A percentile compares a stretch with the other conserved stretches of the same genome.
Evolutionary conservation across 2,329 filamentous ascomycete genomes (phyloP).

Genomic region (Penicillium sp.): DNA sequence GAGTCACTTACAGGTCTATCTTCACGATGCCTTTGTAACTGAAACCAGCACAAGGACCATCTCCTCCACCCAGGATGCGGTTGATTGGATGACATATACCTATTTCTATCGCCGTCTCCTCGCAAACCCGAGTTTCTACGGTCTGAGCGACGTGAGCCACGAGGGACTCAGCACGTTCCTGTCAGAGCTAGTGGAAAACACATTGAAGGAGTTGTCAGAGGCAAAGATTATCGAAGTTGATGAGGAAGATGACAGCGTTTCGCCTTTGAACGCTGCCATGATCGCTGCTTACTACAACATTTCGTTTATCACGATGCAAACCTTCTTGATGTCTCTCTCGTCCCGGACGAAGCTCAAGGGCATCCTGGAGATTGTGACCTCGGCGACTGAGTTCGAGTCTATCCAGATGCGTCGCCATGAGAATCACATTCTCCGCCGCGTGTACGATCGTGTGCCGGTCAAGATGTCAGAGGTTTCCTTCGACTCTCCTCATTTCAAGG

Average conservation of each 20-base stretch:
- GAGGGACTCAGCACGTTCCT: slow-evolving; percentile 92
- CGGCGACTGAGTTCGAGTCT: slow-evolving; percentile 91
- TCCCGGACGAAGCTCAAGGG: slow-evolving; percentile 92
- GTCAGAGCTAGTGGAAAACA: slow-evolving; percentile 91
- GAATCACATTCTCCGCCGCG: slow-evolving; percentile 78
- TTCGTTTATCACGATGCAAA: slow-evolving; percentile 99
- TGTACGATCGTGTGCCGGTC: slow-evolving; percentile 91
- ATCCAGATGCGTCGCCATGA: slow-evolving; percentile 95
- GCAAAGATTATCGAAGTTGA: slow-evolving; percentile 95
- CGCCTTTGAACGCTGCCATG: slow-evolving; percentile 93
- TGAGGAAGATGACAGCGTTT: slow-evolving; percentile 85
- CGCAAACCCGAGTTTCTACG: slow-evolving; percentile 96
- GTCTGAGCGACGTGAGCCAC: slow-evolving; percentile 80
- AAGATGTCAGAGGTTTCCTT: slow-evolving; percentile 86
- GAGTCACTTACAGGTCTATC: slow-evolving; percentile 84
- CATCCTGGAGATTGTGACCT: slow-evolving; percentile 93
- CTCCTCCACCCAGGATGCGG: slow-evolving; percentile 89
- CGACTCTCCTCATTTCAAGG: slow-evolving; percentile 97
- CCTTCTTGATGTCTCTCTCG: slow-evolving; percentile 86
- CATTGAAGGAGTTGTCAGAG: slow-evolving; percentile 83
- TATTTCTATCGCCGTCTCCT: slow-evolving; percentile 96
- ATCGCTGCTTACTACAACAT: slow-evolving; percentile 99
- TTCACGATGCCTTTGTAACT: slow-evolving; percentile 94
- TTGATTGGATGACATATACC: slow-evolving; percentile 97
- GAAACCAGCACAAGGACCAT: slow-evolving; percentile 97